Base-by-base conservation (phyloP, 1,139 yeast species). In the Blastobotrys ciferrii region DNA sequence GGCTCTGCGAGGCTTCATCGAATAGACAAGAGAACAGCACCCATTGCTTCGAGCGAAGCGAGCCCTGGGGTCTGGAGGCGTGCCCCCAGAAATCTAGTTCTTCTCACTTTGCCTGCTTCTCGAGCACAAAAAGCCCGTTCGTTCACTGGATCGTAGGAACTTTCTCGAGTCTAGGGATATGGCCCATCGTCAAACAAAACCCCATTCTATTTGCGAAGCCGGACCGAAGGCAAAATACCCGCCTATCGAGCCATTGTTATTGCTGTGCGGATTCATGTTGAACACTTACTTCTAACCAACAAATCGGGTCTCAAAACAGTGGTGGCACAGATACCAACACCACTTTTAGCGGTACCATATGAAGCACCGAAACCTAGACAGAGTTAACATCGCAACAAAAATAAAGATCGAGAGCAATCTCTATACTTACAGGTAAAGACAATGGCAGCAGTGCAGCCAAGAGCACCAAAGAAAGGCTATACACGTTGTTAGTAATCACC, bases 281-380 rank as follows among this genome's bases (percentile, higher is more conserved):
- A 12, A 9, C 2, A 65, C 47, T 62, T 61, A 54, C 70, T 55
- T 68, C 53, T 67, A 62, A 89, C 95, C 73, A 85, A 80, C 71
- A 88, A 79, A 70, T 92, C 98, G 58, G 98, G 98, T 80, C 97
- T 87, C 70, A 92, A 78, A 55, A 91, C 96, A 73, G 96, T 87
- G 60, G 97, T 89, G 68, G 96, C 98, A 76, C 97, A 89, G 68
- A 94, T 91, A 82, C 99, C 98, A 57, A 92, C 95, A 75, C 99
- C 99, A 38, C 96, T 86, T 75, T 94, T 94, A 66, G 99, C 99
- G 59, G 98, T 94, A 77, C 98, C 99, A 71, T 91, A 89, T 49
- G 98, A 92, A 61, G 99, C 98, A 77, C 99, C 99, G 65, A 91
- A 86, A 72, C 45, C 45, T 42, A 32, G 2, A 12, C 30, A 32